A percentile compares a stretch with the other conserved stretches of the same genome.
phyloP scores from a whole-genome alignment of 768 basidiomycete species.

The Mycena albidolilacea region DNA sequence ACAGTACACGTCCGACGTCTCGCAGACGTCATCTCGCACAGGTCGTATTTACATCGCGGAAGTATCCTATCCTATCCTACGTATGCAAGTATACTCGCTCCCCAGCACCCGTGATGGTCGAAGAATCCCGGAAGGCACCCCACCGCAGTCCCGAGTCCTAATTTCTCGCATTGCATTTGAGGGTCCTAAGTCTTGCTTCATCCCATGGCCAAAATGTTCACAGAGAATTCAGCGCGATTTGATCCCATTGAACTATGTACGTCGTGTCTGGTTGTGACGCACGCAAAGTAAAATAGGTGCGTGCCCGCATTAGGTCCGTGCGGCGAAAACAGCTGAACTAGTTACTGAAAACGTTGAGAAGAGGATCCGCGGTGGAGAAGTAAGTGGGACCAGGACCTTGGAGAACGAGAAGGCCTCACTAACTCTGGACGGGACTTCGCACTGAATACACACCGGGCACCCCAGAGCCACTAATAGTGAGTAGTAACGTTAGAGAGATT shows the following conservation, averaged over 20 bases:
- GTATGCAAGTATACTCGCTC: not conserved
- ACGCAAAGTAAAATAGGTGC: not conserved
- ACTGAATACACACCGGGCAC: not conserved
- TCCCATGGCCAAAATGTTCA: no score
- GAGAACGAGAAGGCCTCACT: not conserved
- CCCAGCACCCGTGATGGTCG: not conserved
- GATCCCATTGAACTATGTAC: not conserved
- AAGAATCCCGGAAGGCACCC: conserved; percentile 9
- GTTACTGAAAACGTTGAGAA: no score
- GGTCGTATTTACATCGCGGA: conserved; percentile 4
- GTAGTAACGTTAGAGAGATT: not conserved
- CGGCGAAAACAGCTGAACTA: not conserved
- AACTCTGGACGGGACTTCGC: not conserved
- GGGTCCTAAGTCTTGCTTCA: not conserved
- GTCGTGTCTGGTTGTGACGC: not conserved
- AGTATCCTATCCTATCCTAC: not conserved
- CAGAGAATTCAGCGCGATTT: not conserved
- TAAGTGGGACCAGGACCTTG: not conserved
- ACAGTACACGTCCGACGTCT: not conserved
- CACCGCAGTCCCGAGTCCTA: not conserved
- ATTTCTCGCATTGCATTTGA: not conserved
- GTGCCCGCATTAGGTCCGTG: conserved; percentile 8
- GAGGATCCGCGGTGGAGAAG: no score
- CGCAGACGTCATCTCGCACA: not conserved
- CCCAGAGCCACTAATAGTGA: not conserved